These are phyloP conservation scores for Cinnamomum chago DNA, from an alignment of 164 flowering plant species.

Conservation along the genomic window DNA sequence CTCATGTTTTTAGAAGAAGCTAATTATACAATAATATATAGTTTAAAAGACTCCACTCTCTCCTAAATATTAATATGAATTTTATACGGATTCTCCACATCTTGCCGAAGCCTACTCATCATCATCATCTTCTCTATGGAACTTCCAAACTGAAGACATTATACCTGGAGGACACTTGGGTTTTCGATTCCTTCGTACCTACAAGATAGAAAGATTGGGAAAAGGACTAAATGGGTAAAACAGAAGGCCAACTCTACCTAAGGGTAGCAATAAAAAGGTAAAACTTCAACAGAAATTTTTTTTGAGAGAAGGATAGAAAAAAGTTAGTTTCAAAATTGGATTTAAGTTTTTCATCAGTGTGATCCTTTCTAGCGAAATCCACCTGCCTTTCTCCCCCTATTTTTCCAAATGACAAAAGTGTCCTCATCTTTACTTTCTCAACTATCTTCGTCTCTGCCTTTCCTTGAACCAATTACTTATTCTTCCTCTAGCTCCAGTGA, in stretches of 20 bases:
- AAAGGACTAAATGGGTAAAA: too few relatives aligned
- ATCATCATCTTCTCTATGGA: constrained; percentile 11
- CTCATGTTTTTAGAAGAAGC: too few relatives aligned
- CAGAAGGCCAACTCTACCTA: neutral
- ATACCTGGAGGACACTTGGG: constrained; percentile 9
- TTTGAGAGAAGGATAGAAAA: neutral
- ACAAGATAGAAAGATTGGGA: neutral
- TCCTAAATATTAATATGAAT: too few relatives aligned
- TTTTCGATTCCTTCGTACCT: constrained; percentile 6
- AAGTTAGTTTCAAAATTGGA: neutral
- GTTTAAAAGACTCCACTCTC: too few relatives aligned
- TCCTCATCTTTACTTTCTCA: too few relatives aligned
- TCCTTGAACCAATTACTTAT: too few relatives aligned
- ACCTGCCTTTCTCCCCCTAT: neutral
- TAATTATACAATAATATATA: too few relatives aligned
- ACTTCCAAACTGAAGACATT: constrained; percentile 16
- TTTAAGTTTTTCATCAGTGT: neutral
- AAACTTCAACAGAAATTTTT: neutral
- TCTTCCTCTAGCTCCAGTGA: too few relatives aligned
- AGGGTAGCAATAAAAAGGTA: neutral
- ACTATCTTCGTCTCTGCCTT: too few relatives aligned
- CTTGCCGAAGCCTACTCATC: too few relatives aligned
- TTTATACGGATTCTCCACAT: too few relatives aligned
- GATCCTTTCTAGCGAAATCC: neutral
- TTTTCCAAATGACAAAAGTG: neutral